A percentile compares a stretch with the other conserved stretches of the same genome.
Conservation (phyloP, 306 rosid genomes). For the Cajanus cajan region DNA sequence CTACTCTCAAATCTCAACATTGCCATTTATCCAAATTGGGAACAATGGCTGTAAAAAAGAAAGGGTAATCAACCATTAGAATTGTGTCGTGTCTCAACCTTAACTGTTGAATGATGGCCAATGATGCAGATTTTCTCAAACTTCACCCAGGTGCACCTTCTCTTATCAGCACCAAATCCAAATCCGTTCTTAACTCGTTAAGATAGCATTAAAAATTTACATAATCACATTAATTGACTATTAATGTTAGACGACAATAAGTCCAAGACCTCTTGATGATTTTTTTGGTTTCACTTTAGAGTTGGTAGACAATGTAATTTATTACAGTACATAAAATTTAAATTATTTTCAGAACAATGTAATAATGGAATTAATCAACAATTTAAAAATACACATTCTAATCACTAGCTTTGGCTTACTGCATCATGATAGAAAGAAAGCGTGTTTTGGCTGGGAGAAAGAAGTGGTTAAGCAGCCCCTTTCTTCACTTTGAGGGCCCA, state of each 20-base stretch:
- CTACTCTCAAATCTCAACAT: not conserved
- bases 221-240: not conserved
- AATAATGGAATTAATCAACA: no score
- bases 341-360: no score
- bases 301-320: not conserved
- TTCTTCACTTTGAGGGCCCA: constrained; percentile 7
- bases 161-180: not conserved
- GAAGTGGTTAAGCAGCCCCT: not conserved
- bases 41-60: no score
- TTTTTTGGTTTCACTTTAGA: not conserved
- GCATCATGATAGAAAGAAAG: not conserved
- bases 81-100: no score
- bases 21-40: not conserved
- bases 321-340: no score
- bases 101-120: no score
- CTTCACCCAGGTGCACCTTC: no score
- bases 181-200: not conserved
- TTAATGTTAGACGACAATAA: not conserved
- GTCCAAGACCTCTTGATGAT: not conserved
- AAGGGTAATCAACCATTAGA: not conserved
- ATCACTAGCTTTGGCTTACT: not conserved
- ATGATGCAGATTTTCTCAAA: no score
- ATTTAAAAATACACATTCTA: no score
- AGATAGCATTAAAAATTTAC: not conserved
- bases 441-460: not conserved